Evolutionary conservation across 2,329 filamentous ascomycete species (phyloP).

Genomic region (Pseudocercospora eumusae): DNA sequence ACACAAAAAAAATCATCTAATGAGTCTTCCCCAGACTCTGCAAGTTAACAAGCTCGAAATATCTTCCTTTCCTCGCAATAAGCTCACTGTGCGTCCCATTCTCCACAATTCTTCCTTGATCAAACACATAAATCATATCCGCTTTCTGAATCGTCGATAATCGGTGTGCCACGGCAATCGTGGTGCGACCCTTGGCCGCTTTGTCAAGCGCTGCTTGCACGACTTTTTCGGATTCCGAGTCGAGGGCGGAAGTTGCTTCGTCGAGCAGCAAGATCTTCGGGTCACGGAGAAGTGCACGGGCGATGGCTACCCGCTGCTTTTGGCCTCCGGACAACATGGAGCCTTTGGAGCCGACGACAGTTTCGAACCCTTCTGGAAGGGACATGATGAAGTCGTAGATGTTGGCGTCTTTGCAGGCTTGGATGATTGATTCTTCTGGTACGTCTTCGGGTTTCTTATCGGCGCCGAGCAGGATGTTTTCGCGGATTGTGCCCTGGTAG

Average conservation of each 20-base stretch:
- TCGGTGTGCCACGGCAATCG: slow-evolving; percentile 90
- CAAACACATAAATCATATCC: slow-evolving; percentile 95
- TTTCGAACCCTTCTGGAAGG: slow-evolving; percentile 59
- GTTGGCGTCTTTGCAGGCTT: slow-evolving; percentile 85
- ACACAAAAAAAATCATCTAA: neutral
- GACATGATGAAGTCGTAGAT: slow-evolving; percentile 91
- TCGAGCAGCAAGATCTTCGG: slow-evolving; percentile 84
- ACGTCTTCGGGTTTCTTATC: slow-evolving; percentile 60
- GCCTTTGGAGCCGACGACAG: slow-evolving; percentile 77
- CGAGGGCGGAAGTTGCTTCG: slow-evolving; percentile 69
- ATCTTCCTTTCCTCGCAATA: slow-evolving; percentile 44
- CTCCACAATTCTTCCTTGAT: slow-evolving; percentile 83
- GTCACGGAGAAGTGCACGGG: slow-evolving; percentile 84
- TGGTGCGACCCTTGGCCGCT: slow-evolving; percentile 71
- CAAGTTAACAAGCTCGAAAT: slow-evolving; percentile 44
- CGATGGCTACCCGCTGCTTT: slow-evolving; percentile 93
- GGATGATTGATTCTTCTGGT: slow-evolving; percentile 69
- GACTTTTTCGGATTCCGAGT: slow-evolving; percentile 74
- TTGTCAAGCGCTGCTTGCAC: slow-evolving; percentile 80
- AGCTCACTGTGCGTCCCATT: slow-evolving; percentile 71
- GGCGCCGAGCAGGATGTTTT: slow-evolving; percentile 84
- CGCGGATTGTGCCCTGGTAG: slow-evolving; percentile 86
- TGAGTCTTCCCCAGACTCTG: slow-evolving; percentile 40
- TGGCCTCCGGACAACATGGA: slow-evolving; percentile 84
- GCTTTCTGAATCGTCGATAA: slow-evolving; percentile 92